Percentiles rank a stretch among this genome's conserved stretches.
These are phyloP conservation scores for Stemphylium lycopersici DNA, from an alignment of 2,329 filamentous ascomycete species.

Conservation along the genomic window DNA sequence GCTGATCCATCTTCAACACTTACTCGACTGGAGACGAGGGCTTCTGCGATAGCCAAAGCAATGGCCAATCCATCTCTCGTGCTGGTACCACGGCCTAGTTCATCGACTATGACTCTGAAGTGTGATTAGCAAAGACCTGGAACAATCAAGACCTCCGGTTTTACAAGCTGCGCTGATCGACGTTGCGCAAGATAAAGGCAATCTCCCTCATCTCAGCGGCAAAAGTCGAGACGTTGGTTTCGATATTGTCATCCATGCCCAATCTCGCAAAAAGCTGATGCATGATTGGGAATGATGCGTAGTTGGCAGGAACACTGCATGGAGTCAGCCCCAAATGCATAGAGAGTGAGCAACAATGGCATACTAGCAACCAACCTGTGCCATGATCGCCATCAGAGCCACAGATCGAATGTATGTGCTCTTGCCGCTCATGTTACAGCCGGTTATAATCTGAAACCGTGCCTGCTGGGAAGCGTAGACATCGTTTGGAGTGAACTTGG, in stretches of 20 bases:
- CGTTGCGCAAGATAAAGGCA: slow-evolving; percentile 86
- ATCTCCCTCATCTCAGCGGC: slow-evolving; percentile 95
- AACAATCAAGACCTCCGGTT: not conserved
- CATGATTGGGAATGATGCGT: slow-evolving; percentile 79
- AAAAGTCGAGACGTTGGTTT: slow-evolving; percentile 92
- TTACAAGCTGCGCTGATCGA: slow-evolving; percentile 72
- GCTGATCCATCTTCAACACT: not conserved
- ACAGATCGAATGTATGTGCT: slow-evolving; percentile 91
- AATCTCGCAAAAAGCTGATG: slow-evolving; percentile 86
- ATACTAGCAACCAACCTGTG: slow-evolving; percentile 82
- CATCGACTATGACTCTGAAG: slow-evolving; percentile 75
- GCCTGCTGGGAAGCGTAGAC: slow-evolving; percentile 81
- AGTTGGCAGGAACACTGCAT: slow-evolving; percentile 73
- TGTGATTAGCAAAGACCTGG: not conserved
- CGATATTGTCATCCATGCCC: slow-evolving; percentile 84
- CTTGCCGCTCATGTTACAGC: slow-evolving; percentile 97
- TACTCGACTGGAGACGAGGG: slow-evolving; percentile 72
- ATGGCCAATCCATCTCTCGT: slow-evolving; percentile 88
- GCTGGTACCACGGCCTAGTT: slow-evolving; percentile 89
- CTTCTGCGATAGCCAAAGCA: slow-evolving; percentile 87
- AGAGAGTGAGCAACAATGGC: not conserved
- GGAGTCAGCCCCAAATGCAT: slow-evolving; percentile 7
- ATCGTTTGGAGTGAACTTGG: slow-evolving; percentile 84
- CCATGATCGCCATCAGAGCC: slow-evolving; percentile 88
- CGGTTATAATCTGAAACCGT: slow-evolving; percentile 91